phyloP scores from a whole-genome alignment of 2,329 filamentous ascomycete species.

The Coleophoma cylindrospora region DNA sequence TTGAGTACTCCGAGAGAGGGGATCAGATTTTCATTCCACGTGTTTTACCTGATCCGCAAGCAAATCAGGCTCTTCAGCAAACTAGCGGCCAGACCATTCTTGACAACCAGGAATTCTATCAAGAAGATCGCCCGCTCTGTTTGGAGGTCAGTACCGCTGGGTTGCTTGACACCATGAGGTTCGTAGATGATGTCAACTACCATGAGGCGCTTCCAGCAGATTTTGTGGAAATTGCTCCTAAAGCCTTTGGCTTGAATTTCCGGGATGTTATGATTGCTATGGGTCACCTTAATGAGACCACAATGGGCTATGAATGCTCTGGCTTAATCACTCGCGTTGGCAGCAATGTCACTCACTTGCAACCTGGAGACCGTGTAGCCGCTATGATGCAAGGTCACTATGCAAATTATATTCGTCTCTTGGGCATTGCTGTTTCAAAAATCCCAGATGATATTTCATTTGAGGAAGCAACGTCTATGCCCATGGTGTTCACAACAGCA shows the following conservation, averaged over 20 bases:
- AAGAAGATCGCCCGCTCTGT: neutral
- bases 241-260: constrained; percentile 35
- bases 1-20: constrained; percentile 3
- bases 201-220: constrained; percentile 5
- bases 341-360: neutral
- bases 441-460: constrained; percentile 8
- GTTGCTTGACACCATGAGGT: constrained; percentile 9
- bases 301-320: constrained; percentile 6
- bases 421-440: constrained; percentile 11
- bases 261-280: constrained; percentile 33
- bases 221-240: constrained; percentile 30
- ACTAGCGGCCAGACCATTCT: neutral
- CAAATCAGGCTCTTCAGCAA: neutral
- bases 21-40: constrained; percentile 3
- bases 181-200: constrained; percentile 3
- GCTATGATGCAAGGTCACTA: constrained; percentile 23
- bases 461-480: constrained; percentile 10
- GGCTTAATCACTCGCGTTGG: constrained; percentile 10
- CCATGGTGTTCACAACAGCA: constrained; percentile 9
- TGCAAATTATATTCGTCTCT: constrained; percentile 23
- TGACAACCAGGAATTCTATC: neutral
- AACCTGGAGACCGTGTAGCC: constrained; percentile 11
- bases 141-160: constrained; percentile 6
- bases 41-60: constrained; percentile 2
- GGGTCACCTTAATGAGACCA: constrained; percentile 14